Conservation (phyloP, 305 asterid species). For the Rubia tinctorum region DNA sequence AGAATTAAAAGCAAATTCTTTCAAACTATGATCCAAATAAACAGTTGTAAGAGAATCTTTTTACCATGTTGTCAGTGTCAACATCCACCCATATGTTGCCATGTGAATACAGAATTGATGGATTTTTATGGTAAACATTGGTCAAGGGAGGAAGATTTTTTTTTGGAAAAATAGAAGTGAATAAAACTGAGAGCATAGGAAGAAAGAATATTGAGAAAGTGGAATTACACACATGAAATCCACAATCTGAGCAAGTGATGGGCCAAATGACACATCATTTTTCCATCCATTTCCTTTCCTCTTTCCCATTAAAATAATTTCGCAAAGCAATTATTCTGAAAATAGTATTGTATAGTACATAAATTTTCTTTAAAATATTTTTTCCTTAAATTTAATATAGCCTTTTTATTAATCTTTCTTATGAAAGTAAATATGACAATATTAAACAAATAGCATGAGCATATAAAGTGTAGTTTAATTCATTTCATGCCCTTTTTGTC, state of each 20-base stretch:
- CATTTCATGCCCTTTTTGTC: too few relatives aligned
- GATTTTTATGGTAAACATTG: not conserved
- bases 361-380: too few relatives aligned
- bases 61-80: constrained; percentile 2
- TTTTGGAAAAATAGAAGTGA: not conserved
- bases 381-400: too few relatives aligned
- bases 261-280: constrained; percentile 56
- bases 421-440: too few relatives aligned
- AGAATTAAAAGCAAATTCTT: not conserved
- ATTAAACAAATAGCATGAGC: too few relatives aligned
- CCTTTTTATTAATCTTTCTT: too few relatives aligned
- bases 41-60: not conserved
- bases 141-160: not conserved
- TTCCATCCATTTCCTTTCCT: constrained; percentile 40
- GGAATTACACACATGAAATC: constrained; percentile 64
- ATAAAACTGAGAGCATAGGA: not conserved
- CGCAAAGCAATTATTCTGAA: not conserved
- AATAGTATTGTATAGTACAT: too few relatives aligned
- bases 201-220: constrained; percentile 25
- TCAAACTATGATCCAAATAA: not conserved
- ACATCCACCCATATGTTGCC: not conserved
- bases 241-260: constrained; percentile 41
- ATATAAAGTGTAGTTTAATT: too few relatives aligned
- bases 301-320: constrained; percentile 20
- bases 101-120: not conserved